These are phyloP conservation scores for Zarea fungicola DNA, from an alignment of 2,329 filamentous ascomycete genomes.

Conservation along the genomic window DNA sequence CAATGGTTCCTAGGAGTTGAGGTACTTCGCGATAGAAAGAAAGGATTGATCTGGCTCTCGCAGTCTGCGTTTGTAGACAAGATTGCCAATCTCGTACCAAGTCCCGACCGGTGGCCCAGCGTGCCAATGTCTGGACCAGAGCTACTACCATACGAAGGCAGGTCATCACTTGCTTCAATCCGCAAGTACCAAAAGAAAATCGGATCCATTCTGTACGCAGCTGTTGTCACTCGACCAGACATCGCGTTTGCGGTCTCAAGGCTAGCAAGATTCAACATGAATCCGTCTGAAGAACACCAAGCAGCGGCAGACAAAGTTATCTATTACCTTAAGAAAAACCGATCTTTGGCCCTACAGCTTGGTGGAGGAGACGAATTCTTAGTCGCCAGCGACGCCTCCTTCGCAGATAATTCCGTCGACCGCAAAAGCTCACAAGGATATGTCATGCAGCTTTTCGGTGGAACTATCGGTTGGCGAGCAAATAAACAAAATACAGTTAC, in stretches of 20 bases:
- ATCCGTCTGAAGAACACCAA: background rate
- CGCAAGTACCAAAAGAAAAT: background rate
- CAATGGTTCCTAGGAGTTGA: conserved; percentile 15
- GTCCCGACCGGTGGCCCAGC: background rate
- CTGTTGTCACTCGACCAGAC: background rate
- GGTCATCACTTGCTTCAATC: background rate
- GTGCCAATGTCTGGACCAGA: background rate
- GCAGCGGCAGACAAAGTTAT: background rate
- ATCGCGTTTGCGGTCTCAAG: background rate
- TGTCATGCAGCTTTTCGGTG: conserved; percentile 8
- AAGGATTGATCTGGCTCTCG: conserved; percentile 10
- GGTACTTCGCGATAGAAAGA: conserved; percentile 11
- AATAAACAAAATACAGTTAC: conserved; percentile 9
- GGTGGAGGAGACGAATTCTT: background rate
- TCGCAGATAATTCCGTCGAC: conserved; percentile 3
- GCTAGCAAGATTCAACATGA: background rate
- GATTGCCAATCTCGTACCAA: conserved; percentile 1
- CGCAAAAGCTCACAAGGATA: conserved; percentile 12
- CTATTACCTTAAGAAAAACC: background rate
- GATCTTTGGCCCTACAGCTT: background rate
- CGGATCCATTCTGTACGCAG: background rate
- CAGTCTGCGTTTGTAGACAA: conserved; percentile 13
- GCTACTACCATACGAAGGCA: background rate
- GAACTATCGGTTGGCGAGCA: conserved; percentile 1
- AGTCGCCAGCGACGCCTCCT: conserved; percentile 7